A percentile compares a stretch with the other conserved stretches of the same genome.
These are phyloP conservation scores for Trifolium subterraneum DNA, from an alignment of 306 rosid genomes.

Conservation along the genomic window DNA sequence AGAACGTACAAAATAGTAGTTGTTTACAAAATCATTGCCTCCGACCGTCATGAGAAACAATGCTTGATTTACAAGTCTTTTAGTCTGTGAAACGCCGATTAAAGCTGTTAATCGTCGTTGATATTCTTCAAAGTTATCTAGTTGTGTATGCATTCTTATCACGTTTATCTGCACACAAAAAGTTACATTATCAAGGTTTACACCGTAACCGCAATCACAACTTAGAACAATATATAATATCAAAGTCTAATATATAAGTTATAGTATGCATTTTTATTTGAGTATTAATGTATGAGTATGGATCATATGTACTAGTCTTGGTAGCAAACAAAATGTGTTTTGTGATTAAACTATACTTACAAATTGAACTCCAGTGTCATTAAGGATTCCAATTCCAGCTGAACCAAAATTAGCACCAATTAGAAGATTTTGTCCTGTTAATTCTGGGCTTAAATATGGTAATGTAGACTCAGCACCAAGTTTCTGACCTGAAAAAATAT, in stretches of 20 bases:
- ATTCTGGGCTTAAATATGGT: slow-evolving; percentile 69
- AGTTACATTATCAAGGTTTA: not conserved
- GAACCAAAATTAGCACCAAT: slow-evolving; percentile 81
- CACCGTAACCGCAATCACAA: not conserved
- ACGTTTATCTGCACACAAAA: slow-evolving; percentile 53
- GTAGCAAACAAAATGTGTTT: not conserved
- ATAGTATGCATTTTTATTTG: not conserved
- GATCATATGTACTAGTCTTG: not conserved
- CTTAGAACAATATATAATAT: not conserved
- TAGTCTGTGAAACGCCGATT: slow-evolving; percentile 44
- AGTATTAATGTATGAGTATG: too few species aligned
- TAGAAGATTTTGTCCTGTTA: slow-evolving; percentile 56
- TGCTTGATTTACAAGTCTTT: slow-evolving; percentile 54
- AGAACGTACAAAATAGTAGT: slow-evolving; percentile 55
- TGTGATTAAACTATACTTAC: slow-evolving; percentile 46
- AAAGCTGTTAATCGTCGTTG: slow-evolving; percentile 48
- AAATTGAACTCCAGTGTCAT: slow-evolving; percentile 77
- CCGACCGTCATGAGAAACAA: slow-evolving; percentile 60
- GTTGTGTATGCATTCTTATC: slow-evolving; percentile 57
- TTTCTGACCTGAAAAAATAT: slow-evolving; percentile 52
- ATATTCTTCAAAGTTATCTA: slow-evolving; percentile 60
- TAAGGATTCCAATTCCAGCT: slow-evolving; percentile 78
- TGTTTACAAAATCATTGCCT: slow-evolving; percentile 78
- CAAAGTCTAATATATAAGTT: not conserved
- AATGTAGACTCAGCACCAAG: slow-evolving; percentile 55